A percentile compares a stretch with the other conserved stretches of the same genome.
Conservation (phyloP, 73 alveolate genomes). For the Stentor roeselii region DNA sequence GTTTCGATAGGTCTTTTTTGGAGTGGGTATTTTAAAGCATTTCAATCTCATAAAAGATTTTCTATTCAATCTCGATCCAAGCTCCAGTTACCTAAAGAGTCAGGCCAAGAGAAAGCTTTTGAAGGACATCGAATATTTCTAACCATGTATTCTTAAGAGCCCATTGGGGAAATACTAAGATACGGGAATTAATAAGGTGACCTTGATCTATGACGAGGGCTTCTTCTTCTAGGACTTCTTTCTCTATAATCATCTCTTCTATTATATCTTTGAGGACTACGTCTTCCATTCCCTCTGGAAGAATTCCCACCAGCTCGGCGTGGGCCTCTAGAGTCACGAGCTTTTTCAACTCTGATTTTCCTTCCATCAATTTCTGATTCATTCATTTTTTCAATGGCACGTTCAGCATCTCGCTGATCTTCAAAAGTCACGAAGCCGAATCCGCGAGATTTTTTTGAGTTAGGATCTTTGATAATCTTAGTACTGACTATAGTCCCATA, state of each 20-base stretch:
- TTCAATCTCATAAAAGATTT: too few species aligned
- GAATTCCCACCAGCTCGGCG: neutral
- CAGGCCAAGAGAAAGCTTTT: too few species aligned
- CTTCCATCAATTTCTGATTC: neutral
- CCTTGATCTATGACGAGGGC: constrained; percentile 13
- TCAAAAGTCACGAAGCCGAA: constrained; percentile 26
- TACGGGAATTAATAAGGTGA: neutral
- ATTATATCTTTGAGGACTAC: constrained; percentile 2
- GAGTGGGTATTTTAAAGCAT: too few species aligned
- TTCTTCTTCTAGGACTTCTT: neutral
- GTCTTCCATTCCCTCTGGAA: neutral
- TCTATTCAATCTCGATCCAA: too few species aligned
- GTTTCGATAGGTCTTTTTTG: too few species aligned
- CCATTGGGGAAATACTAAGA: constrained; percentile 9
- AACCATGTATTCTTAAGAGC: too few species aligned
- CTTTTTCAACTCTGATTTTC: neutral
- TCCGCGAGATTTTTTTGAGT: neutral
- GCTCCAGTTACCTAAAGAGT: too few species aligned
- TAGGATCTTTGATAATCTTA: constrained; percentile 24
- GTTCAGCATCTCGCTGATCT: constrained; percentile 24
- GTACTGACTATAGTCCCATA: constrained; percentile 5
- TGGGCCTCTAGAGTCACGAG: constrained; percentile 16
- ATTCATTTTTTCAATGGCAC: neutral
- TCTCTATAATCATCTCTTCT: constrained; percentile 1
- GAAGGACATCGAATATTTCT: too few species aligned